A percentile compares a stretch with the other conserved stretches of the same genome.
Evolutionary conservation across 495 filamentous ascomycete species (phyloP).

Genomic region (Ramalina intermedia): DNA sequence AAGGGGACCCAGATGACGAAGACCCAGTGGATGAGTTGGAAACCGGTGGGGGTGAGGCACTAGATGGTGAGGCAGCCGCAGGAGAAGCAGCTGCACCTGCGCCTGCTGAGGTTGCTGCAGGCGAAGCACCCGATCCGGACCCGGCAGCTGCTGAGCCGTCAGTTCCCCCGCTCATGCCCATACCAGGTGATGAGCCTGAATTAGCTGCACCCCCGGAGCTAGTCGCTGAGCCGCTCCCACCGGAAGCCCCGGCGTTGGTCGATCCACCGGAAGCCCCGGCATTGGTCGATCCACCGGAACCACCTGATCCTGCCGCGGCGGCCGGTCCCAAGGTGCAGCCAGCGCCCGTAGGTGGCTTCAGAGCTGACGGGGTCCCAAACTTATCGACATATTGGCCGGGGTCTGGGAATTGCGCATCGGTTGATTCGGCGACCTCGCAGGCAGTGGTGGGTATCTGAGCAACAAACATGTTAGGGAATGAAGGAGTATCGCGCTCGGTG

Average conservation of each 20-base stretch:
- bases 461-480: constrained; percentile 38
- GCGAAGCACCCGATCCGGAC: background rate
- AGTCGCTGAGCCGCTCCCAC: background rate
- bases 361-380: background rate
- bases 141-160: background rate
- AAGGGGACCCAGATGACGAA: background rate
- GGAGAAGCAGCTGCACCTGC: background rate
- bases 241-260: background rate
- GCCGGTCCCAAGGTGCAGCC: background rate
- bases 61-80: background rate
- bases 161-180: too few relatives aligned
- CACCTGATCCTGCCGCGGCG: background rate
- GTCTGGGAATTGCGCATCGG: constrained; percentile 12
- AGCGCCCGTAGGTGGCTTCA: constrained; percentile 3
- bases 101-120: background rate
- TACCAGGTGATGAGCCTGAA: too few relatives aligned
- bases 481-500: constrained; percentile 7
- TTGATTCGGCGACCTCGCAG: constrained; percentile 21
- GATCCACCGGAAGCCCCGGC: background rate
- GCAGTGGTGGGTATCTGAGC: constrained; percentile 35
- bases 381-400: constrained; percentile 10
- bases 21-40: background rate
- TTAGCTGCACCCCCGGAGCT: background rate
- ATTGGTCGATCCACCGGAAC: background rate
- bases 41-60: background rate